Conservation (phyloP, 2,329 filamentous ascomycete genomes). For the Pestalotiopsis sp. region DNA sequence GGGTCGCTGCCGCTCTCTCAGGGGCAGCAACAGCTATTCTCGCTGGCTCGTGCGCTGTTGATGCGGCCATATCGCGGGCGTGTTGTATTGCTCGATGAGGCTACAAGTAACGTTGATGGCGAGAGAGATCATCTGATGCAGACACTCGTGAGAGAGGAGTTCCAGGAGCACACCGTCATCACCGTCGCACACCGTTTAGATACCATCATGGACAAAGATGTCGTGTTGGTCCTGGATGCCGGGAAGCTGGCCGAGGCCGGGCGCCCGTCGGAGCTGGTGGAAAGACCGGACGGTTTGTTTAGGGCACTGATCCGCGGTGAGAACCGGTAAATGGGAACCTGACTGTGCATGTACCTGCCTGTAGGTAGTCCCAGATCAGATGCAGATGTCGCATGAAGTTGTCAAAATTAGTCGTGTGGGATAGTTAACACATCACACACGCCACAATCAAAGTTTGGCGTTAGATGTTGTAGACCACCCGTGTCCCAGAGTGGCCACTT, state of each 20-base stretch:
- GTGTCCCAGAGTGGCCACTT: too few relatives aligned
- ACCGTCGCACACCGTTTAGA: conserved; percentile 14
- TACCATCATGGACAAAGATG: conserved; percentile 5
- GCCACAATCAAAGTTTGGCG: neutral
- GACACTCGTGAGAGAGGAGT: conserved; percentile 13
- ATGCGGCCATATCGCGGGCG: conserved; percentile 11
- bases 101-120: conserved; percentile 17
- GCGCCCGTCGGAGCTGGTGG: neutral
- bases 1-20: conserved; percentile 13
- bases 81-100: conserved; percentile 21
- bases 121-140: conserved; percentile 17
- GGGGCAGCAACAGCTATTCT: conserved; percentile 18
- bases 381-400: neutral
- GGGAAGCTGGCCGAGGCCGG: neutral
- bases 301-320: neutral
- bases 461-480: too few relatives aligned
- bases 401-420: neutral
- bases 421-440: neutral
- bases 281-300: neutral
- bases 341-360: neutral
- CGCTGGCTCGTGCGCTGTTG: conserved; percentile 17
- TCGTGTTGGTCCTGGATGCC: conserved; percentile 2
- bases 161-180: conserved; percentile 16
- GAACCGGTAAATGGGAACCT: neutral
- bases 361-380: neutral